Conservation (phyloP, 495 filamentous ascomycete genomes). For the Talaromyces borbonicus region DNA sequence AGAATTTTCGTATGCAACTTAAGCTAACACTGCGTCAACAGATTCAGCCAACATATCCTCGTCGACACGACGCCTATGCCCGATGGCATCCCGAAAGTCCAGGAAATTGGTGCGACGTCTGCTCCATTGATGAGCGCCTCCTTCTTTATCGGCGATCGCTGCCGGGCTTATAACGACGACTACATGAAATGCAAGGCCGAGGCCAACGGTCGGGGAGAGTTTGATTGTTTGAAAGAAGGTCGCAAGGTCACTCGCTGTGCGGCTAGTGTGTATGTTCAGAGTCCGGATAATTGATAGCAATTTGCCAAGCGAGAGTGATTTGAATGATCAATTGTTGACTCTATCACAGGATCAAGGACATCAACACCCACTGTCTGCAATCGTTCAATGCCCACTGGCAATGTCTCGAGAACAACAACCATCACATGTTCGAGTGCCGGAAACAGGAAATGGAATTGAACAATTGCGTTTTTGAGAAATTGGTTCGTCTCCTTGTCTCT, state of each 20-base stretch:
- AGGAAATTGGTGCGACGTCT: conserved; percentile 83
- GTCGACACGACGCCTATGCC: conserved; percentile 95
- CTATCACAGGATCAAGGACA: conserved; percentile 66
- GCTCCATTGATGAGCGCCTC: conserved; percentile 83
- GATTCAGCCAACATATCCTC: conserved; percentile 87
- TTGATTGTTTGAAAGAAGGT: conserved; percentile 93
- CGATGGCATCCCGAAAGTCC: conserved; percentile 76
- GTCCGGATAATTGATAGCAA: not conserved
- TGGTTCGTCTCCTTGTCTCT: conserved; percentile 52
- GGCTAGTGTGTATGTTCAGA: conserved; percentile 82
- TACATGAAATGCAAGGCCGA: conserved; percentile 99
- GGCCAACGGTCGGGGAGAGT: conserved; percentile 74
- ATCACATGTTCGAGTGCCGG: conserved; percentile 88
- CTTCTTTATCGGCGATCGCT: conserved; percentile 96
- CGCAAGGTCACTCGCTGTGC: conserved; percentile 94
- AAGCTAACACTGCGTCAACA: conserved; percentile 29
- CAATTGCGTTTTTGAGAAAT: conserved; percentile 86
- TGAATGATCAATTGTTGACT: not conserved
- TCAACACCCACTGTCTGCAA: conserved; percentile 87
- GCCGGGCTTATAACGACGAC: conserved; percentile 93
- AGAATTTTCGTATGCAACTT: not conserved
- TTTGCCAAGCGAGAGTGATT: not conserved
- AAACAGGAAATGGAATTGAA: conserved; percentile 69
- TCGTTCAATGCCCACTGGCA: conserved; percentile 90
- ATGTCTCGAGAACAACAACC: conserved; percentile 95